Evolutionary conservation across 352 stramenopile species (phyloP).

Genomic region (Phytophthora pistaciae): DNA sequence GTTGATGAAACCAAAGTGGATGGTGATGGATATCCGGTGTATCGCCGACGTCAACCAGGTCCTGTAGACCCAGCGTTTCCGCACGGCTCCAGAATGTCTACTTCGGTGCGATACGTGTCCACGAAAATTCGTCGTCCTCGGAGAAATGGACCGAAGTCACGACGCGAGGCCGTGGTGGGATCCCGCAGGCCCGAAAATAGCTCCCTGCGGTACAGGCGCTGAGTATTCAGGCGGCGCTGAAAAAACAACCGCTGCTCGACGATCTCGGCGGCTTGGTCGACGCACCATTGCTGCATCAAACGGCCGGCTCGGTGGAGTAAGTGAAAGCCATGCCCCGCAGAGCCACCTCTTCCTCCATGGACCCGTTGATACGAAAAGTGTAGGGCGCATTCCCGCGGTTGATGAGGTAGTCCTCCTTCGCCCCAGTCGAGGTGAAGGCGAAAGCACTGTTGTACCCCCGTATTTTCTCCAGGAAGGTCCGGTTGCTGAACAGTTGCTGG

Average conservation of each 20-base stretch:
- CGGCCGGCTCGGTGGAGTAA: background rate
- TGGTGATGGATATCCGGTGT: slow-evolving; percentile 21
- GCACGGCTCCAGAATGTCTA: background rate
- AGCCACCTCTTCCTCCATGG: no score
- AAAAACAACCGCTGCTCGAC: slow-evolving; percentile 2
- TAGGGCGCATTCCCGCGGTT: background rate
- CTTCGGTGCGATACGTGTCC: background rate
- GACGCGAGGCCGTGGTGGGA: background rate
- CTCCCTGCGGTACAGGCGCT: background rate
- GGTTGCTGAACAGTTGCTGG: background rate
- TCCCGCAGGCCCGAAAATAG: slow-evolving; percentile 2
- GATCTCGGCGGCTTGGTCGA: slow-evolving; percentile 5
- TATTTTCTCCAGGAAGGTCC: background rate
- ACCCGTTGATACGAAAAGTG: slow-evolving; percentile 1
- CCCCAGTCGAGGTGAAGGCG: slow-evolving; percentile 1
- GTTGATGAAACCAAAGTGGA: slow-evolving; percentile 3
- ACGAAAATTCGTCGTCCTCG: background rate
- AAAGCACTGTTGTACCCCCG: slow-evolving; percentile 1
- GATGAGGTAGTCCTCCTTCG: background rate
- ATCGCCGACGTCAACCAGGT: slow-evolving; percentile 1
- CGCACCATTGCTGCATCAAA: slow-evolving; percentile 8
- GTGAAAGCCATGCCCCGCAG: no score
- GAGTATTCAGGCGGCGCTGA: background rate
- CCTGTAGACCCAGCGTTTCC: background rate
- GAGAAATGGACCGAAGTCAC: background rate